phyloP scores from a whole-genome alignment of 768 basidiomycete species.

The Russula griseocarnosa region DNA sequence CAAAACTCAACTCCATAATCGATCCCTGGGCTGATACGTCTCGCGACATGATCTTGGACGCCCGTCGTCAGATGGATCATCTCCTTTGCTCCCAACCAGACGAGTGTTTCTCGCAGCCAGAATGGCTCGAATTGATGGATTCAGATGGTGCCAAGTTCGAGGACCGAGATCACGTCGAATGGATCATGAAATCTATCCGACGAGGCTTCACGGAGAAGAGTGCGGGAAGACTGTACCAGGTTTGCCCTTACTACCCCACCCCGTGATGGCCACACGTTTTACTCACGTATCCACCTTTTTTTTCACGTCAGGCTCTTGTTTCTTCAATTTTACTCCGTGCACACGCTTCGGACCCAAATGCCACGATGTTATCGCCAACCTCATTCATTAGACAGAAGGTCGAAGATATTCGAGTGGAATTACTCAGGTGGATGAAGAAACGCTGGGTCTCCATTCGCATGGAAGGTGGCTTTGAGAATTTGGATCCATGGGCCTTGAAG shows the following conservation, averaged over 20 bases:
- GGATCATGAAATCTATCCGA: constrained; percentile 63
- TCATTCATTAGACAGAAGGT: constrained; percentile 69
- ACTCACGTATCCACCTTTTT: not conserved
- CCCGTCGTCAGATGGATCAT: constrained; percentile 59
- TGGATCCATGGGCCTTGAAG: constrained; percentile 86
- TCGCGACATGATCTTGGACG: constrained; percentile 61
- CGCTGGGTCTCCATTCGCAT: constrained; percentile 74
- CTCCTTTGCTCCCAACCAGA: constrained; percentile 57
- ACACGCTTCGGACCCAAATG: constrained; percentile 52
- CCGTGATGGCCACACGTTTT: not conserved
- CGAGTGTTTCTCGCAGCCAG: constrained; percentile 59
- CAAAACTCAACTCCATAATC: constrained; percentile 51
- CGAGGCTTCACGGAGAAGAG: constrained; percentile 60
- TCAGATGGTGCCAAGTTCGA: constrained; percentile 70
- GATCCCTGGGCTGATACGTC: constrained; percentile 70
- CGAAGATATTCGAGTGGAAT: constrained; percentile 63
- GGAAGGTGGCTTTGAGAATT: constrained; percentile 70
- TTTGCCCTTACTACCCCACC: constrained; percentile 31
- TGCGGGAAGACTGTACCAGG: constrained; percentile 76
- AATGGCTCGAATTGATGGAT: constrained; percentile 75
- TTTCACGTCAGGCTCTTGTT: constrained; percentile 55
- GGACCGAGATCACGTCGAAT: constrained; percentile 73
- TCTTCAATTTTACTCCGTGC: constrained; percentile 67
- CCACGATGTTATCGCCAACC: constrained; percentile 63
- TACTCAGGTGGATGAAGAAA: constrained; percentile 70